Evolutionary conservation across 176 grass and related monocot species (phyloP).

Genomic region (Paspalum vaginatum): DNA sequence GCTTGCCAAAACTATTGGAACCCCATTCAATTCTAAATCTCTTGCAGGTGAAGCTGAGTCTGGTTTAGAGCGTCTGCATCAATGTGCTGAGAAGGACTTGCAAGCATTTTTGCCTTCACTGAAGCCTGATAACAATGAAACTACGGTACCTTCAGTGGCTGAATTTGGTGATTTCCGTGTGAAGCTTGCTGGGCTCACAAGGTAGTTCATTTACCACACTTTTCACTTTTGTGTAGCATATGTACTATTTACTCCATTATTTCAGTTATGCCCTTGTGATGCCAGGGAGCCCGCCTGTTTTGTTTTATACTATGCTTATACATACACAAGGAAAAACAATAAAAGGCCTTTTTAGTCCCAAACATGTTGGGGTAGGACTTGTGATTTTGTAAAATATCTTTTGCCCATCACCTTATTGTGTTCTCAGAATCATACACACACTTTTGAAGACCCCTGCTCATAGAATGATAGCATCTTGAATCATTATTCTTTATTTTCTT

Average conservation of each 20-base stretch:
- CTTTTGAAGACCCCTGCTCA: not conserved
- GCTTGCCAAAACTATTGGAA: conserved; percentile 12
- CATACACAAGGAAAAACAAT: too few species aligned
- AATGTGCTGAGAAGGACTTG: conserved; percentile 95
- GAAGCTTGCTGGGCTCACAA: conserved; percentile 84
- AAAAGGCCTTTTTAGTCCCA: too few species aligned
- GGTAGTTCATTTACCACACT: conserved; percentile 44
- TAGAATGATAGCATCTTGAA: not conserved
- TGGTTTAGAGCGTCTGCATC: conserved; percentile 93
- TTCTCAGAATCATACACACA: not conserved
- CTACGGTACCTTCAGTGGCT: conserved; percentile 16
- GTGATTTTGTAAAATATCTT: not conserved
- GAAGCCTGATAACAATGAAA: conserved; percentile 35
- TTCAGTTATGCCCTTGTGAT: not conserved
- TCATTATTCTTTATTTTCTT: not conserved
- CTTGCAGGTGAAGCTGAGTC: conserved; percentile 84
- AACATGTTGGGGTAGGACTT: too few species aligned
- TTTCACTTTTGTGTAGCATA: not conserved
- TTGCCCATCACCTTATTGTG: not conserved
- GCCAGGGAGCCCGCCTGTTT: not conserved
- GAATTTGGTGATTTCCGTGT: conserved; percentile 66
- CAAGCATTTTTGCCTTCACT: conserved; percentile 43
- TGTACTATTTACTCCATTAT: not conserved
- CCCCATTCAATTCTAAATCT: conserved; percentile 15
- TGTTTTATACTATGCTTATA: not conserved